Evolutionary conservation across 2,329 filamentous ascomycete species (phyloP).

Genomic region (Paraconiothyrium sp.): DNA sequence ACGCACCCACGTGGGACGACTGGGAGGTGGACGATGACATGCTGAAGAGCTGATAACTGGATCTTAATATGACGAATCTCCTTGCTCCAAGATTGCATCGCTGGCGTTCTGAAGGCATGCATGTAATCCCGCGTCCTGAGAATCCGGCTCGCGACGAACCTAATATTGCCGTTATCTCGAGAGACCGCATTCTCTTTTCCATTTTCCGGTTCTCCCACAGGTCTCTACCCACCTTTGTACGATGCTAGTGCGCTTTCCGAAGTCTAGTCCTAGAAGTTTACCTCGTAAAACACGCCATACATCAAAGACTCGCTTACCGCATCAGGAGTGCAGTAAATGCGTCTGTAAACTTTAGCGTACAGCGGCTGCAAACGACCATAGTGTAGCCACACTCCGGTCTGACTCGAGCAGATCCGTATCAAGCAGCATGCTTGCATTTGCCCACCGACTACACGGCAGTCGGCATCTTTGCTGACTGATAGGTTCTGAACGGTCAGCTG

Average conservation of each 20-base stretch:
- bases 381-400: not conserved
- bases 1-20: slow-evolving; percentile 59
- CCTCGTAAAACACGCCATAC: not conserved
- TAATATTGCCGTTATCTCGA: not conserved
- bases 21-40: slow-evolving; percentile 55
- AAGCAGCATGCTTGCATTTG: not conserved
- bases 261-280: not conserved
- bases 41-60: slow-evolving; percentile 34
- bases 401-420: not conserved
- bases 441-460: not conserved
- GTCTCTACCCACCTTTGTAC: not conserved
- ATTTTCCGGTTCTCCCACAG: not conserved
- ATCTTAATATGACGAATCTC: not conserved
- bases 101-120: slow-evolving; percentile 1
- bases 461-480: not conserved
- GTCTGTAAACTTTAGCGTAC: not conserved
- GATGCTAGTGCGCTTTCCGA: slow-evolving; percentile 9
- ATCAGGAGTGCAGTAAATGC: not conserved
- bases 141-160: not conserved
- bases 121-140: slow-evolving; percentile 3
- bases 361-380: not conserved
- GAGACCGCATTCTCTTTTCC: no score
- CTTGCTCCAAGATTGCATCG: slow-evolving; percentile 3
- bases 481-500: not conserved
- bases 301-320: not conserved